Evolutionary conservation across 768 basidiomycete species (phyloP).

Genomic region (Tricholoma sp.): DNA sequence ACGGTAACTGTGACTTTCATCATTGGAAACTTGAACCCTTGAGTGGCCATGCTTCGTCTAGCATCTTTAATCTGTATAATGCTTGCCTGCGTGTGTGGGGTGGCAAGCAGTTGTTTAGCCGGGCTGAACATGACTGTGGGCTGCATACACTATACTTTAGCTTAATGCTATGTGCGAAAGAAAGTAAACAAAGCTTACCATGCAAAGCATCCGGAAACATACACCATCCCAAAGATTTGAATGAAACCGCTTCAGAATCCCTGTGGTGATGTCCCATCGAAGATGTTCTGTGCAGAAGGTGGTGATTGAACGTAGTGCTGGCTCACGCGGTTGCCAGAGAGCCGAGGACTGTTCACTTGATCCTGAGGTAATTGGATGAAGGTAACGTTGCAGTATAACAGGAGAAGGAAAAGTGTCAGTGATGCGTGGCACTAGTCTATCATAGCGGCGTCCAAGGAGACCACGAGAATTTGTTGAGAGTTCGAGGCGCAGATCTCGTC

Average conservation of each 20-base stretch:
- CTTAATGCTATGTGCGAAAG: background rate
- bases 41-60: background rate
- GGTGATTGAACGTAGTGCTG: background rate
- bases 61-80: background rate
- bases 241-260: background rate
- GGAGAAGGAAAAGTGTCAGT: background rate
- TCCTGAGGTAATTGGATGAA: background rate
- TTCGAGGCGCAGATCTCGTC: background rate
- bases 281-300: background rate
- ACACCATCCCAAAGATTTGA: background rate
- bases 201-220: background rate
- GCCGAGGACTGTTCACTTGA: background rate
- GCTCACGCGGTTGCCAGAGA: background rate
- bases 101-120: background rate
- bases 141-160: background rate
- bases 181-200: background rate
- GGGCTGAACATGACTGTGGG: background rate
- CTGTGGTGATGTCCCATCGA: background rate
- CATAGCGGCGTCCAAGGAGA: background rate
- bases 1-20: background rate
- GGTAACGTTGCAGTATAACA: background rate
- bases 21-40: background rate
- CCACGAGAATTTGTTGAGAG: background rate
- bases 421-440: background rate
- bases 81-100: background rate